Evolutionary conservation across 2,329 filamentous ascomycete species (phyloP).

Genomic region (Botrytis galanthina): DNA sequence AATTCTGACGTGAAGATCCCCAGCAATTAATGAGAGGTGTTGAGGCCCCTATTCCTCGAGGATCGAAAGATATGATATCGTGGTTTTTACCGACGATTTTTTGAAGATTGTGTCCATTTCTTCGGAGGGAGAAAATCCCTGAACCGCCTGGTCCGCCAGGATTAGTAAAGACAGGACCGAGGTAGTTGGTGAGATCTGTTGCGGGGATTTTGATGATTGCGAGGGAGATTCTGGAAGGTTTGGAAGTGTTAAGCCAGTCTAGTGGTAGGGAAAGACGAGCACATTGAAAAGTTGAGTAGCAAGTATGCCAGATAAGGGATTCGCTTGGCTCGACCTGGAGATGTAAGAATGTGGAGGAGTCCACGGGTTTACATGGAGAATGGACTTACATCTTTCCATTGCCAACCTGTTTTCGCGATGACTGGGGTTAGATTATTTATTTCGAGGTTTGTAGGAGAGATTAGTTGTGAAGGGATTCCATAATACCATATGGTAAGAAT

Average conservation of each 20-base stretch:
- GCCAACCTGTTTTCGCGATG: not conserved
- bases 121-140: conserved; percentile 35
- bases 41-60: conserved; percentile 48
- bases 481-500: conserved; percentile 2
- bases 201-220: conserved; percentile 30
- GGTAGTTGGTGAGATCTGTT: conserved; percentile 27
- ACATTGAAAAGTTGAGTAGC: conserved; percentile 31
- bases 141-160: conserved; percentile 50
- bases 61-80: conserved; percentile 53
- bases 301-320: conserved; percentile 31
- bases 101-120: conserved; percentile 40
- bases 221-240: conserved; percentile 23
- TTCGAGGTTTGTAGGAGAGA: not conserved
- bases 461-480: conserved; percentile 1
- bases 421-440: not conserved
- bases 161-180: conserved; percentile 30
- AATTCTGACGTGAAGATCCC: conserved; percentile 42
- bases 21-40: conserved; percentile 51
- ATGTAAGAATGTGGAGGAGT: no score
- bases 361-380: not conserved
- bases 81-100: conserved; percentile 46
- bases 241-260: conserved; percentile 31
- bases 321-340: not conserved
- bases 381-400: not conserved
- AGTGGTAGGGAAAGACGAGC: conserved; percentile 33